Evolutionary conservation across 768 basidiomycete species (phyloP), one percentile per base, ranked within the genome.

Genomic region (Piloderma croceum): DNA sequence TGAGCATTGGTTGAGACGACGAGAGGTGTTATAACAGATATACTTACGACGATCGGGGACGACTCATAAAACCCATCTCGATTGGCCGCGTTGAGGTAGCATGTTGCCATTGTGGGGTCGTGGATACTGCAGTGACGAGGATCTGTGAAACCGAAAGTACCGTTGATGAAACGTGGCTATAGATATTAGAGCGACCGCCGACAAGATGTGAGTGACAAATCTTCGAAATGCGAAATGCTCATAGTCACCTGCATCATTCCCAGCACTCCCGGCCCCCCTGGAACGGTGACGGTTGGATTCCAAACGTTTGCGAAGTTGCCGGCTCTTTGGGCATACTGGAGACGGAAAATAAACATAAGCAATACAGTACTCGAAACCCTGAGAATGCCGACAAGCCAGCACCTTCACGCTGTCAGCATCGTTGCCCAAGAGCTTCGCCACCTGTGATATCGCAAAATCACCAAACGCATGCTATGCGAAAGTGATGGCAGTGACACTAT

Each of bases 11-110:
- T n/a, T n/a, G n/a, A n/a, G n/a, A n/a, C n/a, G n/a, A n/a, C n/a
- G n/a, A 15, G 17, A 10, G 3, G 17, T 7, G 24, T 15, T 22
- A 9, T 12, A 17, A 2, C 19, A n/a, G 10, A 31, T 11, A 32
- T n/a, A 53, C 72, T 53, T 57, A 79, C 79, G 25, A 76, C 68
- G 31, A 80, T 70, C 0, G 79, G 79, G 4, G 77, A 77, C 24
- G 71, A 67, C 62, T 82, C 80, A 50, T 82, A 82, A 53, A 81
- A 82, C 1, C 80, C 79, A 53, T 82, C 79, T 9, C 66, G 55
- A 23, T 73, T 72, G 12, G 59, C 65, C 9, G 74, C 69, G 45
- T 79, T 71, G 43, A 82, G 54, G 61, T 77, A 81, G 47, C 80
- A 82, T 0, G 77, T 78, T 2, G 79, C 67, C 18, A 67, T 60